These are phyloP conservation scores for Monilinia polystroma DNA, from an alignment of 2,329 filamentous ascomycete species.

Conservation along the genomic window DNA sequence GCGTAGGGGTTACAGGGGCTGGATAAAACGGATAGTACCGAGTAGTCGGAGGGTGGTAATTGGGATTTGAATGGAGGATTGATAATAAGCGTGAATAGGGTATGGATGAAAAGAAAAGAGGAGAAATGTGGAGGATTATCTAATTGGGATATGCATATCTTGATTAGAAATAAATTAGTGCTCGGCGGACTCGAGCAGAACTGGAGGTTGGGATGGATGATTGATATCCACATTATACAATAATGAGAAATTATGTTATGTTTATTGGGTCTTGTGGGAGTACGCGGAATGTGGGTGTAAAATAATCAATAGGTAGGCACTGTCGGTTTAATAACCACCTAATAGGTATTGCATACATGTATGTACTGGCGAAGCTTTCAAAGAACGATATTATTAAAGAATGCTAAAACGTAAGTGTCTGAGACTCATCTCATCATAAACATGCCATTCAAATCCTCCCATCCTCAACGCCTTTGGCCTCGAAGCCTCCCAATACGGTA, in stretches of 20 bases:
- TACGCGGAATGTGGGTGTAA: no score
- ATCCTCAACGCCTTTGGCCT: neutral
- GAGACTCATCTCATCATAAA: no score
- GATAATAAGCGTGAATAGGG: neutral
- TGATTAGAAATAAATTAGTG: slow-evolving; percentile 17
- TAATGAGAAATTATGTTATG: slow-evolving; percentile 11
- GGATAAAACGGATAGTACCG: slow-evolving; percentile 27
- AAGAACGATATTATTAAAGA: no score
- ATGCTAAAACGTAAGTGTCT: no score
- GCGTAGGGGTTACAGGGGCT: slow-evolving; percentile 40
- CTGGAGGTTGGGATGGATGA: neutral
- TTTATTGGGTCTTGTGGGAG: neutral
- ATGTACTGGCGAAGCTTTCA: no score
- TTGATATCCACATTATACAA: slow-evolving; percentile 15
- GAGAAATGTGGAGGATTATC: slow-evolving; percentile 14
- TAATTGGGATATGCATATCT: slow-evolving; percentile 20
- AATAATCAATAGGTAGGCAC: no score
- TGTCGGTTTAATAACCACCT: no score
- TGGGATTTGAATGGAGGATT: neutral
- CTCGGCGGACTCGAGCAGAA: neutral
- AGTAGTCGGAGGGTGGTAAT: neutral
- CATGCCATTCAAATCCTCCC: neutral
- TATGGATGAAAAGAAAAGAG: neutral
- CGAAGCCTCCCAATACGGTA: neutral
- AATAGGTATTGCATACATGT: no score